Conservation (phyloP, 2,329 filamentous ascomycete genomes). For the Fusarium citri region DNA sequence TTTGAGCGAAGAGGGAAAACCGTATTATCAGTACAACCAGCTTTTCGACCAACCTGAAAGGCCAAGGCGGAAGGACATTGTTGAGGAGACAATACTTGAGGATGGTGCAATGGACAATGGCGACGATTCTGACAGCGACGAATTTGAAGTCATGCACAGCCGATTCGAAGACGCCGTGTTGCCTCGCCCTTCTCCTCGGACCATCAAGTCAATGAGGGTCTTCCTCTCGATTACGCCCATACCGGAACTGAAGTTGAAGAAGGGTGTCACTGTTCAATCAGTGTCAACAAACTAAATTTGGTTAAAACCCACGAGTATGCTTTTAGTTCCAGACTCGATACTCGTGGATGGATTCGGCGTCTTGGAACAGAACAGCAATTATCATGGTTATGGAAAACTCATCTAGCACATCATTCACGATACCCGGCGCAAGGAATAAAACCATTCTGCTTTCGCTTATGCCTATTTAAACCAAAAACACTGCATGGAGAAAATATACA, state of each 20-base stretch:
- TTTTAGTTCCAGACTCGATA: background rate
- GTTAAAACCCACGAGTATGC: background rate
- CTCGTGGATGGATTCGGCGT: constrained; percentile 13
- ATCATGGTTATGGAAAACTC: constrained; percentile 1
- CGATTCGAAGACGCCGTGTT: constrained; percentile 66
- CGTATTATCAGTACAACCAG: constrained; percentile 69
- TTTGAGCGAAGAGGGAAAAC: constrained; percentile 58
- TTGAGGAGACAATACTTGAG: constrained; percentile 59
- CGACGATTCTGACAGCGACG: constrained; percentile 53
- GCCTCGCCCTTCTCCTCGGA: constrained; percentile 58
- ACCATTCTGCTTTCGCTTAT: constrained; percentile 30
- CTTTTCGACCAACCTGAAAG: constrained; percentile 61
- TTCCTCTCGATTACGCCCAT: constrained; percentile 68
- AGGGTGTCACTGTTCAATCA: constrained; percentile 61
- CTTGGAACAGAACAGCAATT: constrained; percentile 8
- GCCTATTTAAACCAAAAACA: constrained; percentile 31
- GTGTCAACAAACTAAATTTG: constrained; percentile 50
- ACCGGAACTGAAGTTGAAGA: constrained; percentile 64
- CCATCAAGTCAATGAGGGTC: constrained; percentile 67
- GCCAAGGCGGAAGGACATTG: constrained; percentile 49
- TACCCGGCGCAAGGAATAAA: constrained; percentile 35
- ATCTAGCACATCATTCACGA: constrained; percentile 21
- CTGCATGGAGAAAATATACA: constrained; percentile 25
- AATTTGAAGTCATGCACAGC: constrained; percentile 69
- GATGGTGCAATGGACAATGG: constrained; percentile 19